Base-by-base conservation (phyloP, 371 early-diverging fungal species). In the Haplosporangium sp. region DNA sequence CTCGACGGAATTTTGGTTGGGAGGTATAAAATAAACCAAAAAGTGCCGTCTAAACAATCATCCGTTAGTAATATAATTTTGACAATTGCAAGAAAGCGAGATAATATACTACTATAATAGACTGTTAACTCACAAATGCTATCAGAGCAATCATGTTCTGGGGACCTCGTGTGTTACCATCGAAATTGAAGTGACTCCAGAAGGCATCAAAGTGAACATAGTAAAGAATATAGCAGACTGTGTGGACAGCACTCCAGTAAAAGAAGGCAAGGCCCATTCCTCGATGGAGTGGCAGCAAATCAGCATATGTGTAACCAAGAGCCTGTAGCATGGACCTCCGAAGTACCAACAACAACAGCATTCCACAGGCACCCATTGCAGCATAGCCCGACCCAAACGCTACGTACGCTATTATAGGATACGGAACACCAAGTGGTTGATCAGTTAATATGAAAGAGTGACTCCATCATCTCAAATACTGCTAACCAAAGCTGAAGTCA, bases 271-370 rank as follows among this genome's bases (percentile, higher is more conserved):
- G 50, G 15, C 78, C 78, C 59, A 78, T 37, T 52, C 78, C 65
- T 20, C 78, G 69, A 40, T 78, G 78, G 40, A 78, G 37, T 3
- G 78, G 78, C 13, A 78, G 44, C 40, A 78, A 13, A 53, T 78
- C 78, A 13, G 78, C 66, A 19, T 78, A 78, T 1, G 78, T 78
- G 44, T 61, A 78, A 0, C 78, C 78, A 7, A 78, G 45, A 4
- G 78, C 78, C 27, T 73, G 73, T 40, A 78, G 59, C 78, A 78
- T 78, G 1, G 78, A 78, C 3, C 78, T 67, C 17, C 78, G 61
- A 10, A 78, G 55, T 4, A 78, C 65, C 17, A 78, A 56, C 15
- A 78, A 37, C 11, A 78, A 57, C 13, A 78, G 67, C 55, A 77
- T 57, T 0, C 64, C 77, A 37, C 77, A 77, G 27, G 58, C 57